Conservation (phyloP, 257 asterid species). For the Mitragyna speciosa region DNA sequence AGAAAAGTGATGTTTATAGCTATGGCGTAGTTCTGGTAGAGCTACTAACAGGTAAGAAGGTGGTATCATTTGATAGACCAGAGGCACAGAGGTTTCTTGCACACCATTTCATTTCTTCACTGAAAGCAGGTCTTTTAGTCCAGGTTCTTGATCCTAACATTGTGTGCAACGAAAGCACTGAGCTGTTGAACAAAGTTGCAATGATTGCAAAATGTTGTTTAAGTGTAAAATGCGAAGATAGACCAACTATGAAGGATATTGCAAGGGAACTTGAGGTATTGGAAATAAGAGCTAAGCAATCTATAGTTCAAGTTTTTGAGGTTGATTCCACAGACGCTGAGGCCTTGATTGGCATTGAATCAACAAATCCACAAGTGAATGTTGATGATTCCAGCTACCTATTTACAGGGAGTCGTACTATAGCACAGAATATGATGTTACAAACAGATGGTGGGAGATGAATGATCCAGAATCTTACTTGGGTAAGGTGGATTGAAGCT, state of each 20-base stretch:
- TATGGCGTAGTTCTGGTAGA: constrained; percentile 32
- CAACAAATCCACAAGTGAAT: neutral
- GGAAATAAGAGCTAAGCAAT: neutral
- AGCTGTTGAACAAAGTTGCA: constrained; percentile 17
- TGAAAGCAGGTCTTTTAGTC: neutral
- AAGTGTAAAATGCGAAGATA: constrained; percentile 1
- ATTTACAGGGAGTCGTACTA: neutral
- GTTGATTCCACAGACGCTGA: neutral
- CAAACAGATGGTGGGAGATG: neutral
- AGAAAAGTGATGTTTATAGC: too few relatives aligned
- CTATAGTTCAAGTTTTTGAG: neutral
- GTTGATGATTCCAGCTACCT: neutral
- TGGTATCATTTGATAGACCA: constrained; percentile 17
- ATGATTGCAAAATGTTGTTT: constrained; percentile 32
- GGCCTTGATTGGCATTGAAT: neutral
- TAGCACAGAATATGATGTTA: neutral
- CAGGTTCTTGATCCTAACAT: constrained; percentile 27
- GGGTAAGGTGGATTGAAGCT: neutral
- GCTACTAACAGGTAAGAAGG: constrained; percentile 29
- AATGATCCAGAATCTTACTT: neutral
- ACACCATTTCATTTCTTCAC: neutral
- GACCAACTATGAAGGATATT: constrained; percentile 44
- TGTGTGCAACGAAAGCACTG: constrained; percentile 16
- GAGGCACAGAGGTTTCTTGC: constrained; percentile 32
- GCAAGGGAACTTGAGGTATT: constrained; percentile 2